Percentiles rank a stretch among this genome's conserved stretches.
These are phyloP conservation scores for Rhodotorula glutinis DNA, from an alignment of 1,284 basidiomycete species.

Conservation along the genomic window DNA sequence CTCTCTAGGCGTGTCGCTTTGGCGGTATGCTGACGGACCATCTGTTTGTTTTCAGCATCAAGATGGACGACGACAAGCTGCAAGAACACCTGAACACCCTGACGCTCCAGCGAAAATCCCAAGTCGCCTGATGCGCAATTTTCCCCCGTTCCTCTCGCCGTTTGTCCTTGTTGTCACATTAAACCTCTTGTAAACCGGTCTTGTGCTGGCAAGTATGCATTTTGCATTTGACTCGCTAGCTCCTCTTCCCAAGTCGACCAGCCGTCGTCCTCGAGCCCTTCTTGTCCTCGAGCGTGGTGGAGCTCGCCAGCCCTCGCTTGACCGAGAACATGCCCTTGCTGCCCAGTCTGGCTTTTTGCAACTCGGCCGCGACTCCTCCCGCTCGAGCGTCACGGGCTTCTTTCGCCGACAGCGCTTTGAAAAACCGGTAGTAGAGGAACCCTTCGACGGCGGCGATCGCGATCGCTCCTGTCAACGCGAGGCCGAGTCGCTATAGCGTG, in stretches of 20 bases:
- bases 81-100: constrained; percentile 80
- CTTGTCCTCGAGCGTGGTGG: too few species aligned
- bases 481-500: constrained; percentile 33
- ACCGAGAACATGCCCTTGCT: too few species aligned
- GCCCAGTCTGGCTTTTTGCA: too few species aligned
- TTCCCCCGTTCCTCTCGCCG: background rate
- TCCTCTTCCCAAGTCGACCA: too few species aligned
- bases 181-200: too few species aligned
- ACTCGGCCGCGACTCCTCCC: too few species aligned
- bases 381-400: background rate
- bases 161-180: constrained; percentile 5
- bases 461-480: constrained; percentile 37
- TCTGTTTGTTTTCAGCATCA: too few species aligned
- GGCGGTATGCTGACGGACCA: too few species aligned
- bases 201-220: too few species aligned
- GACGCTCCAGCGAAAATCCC: constrained; percentile 74
- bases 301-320: background rate
- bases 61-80: constrained; percentile 78
- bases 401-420: constrained; percentile 11
- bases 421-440: constrained; percentile 44
- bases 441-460: constrained; percentile 42
- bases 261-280: background rate
- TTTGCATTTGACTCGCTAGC: too few species aligned
- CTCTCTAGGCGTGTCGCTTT: too few species aligned
- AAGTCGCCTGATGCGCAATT: constrained; percentile 61